These are phyloP conservation scores for Xylaria flabelliformis DNA, from an alignment of 495 filamentous ascomycete genomes.

Conservation along the genomic window DNA sequence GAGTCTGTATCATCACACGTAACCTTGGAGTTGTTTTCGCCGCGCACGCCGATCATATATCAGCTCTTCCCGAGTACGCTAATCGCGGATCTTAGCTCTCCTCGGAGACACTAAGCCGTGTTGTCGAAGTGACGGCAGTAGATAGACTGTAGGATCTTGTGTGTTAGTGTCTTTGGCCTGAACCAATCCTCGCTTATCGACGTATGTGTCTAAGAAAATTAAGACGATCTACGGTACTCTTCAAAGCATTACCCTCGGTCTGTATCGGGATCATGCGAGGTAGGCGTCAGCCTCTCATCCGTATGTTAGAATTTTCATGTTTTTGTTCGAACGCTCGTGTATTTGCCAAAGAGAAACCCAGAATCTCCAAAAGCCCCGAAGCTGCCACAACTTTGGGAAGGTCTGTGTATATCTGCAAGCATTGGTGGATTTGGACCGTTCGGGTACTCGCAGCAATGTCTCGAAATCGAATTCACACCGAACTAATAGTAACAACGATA, in stretches of 20 bases:
- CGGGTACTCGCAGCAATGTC: neutral
- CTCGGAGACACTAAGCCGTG: neutral
- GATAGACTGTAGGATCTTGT: neutral
- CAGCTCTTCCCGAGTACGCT: neutral
- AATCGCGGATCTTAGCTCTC: neutral
- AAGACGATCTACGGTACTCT: neutral
- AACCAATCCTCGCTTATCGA: neutral
- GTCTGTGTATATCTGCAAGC: neutral
- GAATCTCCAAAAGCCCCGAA: neutral
- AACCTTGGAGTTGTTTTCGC: neutral
- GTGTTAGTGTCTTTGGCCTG: neutral
- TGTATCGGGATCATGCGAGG: neutral
- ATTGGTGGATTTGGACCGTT: neutral
- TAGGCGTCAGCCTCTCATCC: neutral
- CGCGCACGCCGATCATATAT: constrained; percentile 9
- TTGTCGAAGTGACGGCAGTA: neutral
- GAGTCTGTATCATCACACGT: neutral
- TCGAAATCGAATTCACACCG: neutral
- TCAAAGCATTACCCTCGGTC: neutral
- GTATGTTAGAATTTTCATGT: neutral
- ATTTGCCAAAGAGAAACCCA: neutral
- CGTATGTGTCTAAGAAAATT: neutral
- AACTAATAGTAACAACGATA: neutral
- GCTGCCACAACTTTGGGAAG: neutral
- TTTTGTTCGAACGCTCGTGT: neutral